phyloP scores from a whole-genome alignment of 176 grass and related monocot species.

The Dactylis glomerata region DNA sequence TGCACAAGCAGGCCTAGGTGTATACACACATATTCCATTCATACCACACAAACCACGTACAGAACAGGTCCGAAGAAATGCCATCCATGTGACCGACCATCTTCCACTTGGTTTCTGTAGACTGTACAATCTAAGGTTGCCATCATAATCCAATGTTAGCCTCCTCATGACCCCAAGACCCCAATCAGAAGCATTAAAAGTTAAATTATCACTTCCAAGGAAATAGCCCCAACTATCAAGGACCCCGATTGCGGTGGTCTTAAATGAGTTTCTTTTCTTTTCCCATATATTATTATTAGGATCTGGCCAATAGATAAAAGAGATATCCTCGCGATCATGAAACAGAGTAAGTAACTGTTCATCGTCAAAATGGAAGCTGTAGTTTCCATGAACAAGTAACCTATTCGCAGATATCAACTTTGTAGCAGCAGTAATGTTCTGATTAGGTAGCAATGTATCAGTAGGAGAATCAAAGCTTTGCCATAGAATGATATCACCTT shows the following conservation, averaged over 20 bases:
- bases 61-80: conserved; percentile 1
- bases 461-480: conserved; percentile 44
- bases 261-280: background rate
- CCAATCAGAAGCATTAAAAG: conserved; percentile 27
- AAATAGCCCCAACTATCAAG: conserved; percentile 29
- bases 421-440: conserved; percentile 20
- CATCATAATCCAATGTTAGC: conserved; percentile 39
- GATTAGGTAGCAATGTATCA: conserved; percentile 41
- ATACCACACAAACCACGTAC: conserved; percentile 46
- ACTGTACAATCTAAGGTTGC: conserved; percentile 49
- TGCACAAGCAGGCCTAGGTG: conserved; percentile 16
- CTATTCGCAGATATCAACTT: conserved; percentile 30
- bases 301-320: conserved; percentile 46
- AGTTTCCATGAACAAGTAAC: conserved; percentile 17
- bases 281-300: background rate
- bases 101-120: background rate
- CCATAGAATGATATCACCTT: conserved; percentile 28
- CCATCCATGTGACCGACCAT: conserved; percentile 54
- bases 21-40: conserved; percentile 52
- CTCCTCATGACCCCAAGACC: conserved; percentile 35
- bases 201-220: conserved; percentile 15
- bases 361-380: conserved; percentile 46
- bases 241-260: background rate
- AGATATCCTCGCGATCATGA: conserved; percentile 23
- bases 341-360: conserved; percentile 20